phyloP scores from a whole-genome alignment of 208 protist genomes.

The Acanthamoeba castellanii region DNA sequence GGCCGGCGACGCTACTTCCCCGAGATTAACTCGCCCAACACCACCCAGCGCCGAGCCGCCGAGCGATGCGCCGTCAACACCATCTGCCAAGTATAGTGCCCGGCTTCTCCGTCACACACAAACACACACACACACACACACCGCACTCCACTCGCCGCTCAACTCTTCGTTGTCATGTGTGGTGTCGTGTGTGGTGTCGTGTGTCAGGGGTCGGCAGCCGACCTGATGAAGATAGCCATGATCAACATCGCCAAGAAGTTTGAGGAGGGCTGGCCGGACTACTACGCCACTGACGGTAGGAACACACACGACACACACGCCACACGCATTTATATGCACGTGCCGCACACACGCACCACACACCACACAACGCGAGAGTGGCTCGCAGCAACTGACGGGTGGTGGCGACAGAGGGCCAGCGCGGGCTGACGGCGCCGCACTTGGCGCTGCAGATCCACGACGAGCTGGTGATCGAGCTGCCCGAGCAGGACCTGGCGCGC shows the following conservation, averaged over 20 bases:
- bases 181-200: not conserved
- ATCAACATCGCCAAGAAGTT: constrained; percentile 62
- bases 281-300: not conserved
- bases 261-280: not conserved
- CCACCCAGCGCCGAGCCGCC: not conserved
- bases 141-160: too few relatives aligned
- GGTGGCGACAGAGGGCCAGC: not conserved
- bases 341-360: too few relatives aligned
- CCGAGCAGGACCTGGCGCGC: not conserved
- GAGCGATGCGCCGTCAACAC: constrained; percentile 68
- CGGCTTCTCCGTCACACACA: too few relatives aligned
- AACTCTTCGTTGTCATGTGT: too few relatives aligned
- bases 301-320: too few relatives aligned
- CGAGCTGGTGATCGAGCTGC: constrained; percentile 60
- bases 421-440: constrained; percentile 18
- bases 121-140: too few relatives aligned
- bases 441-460: constrained; percentile 68
- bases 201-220: constrained; percentile 39
- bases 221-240: constrained; percentile 68
- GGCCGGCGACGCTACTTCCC: constrained; percentile 39
- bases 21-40: constrained; percentile 49
- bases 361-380: too few relatives aligned
- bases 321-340: too few relatives aligned
- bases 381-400: too few relatives aligned
- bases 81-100: constrained; percentile 7